phyloP scores from a whole-genome alignment of 2,329 filamentous ascomycete genomes.

The Fusarium decemcellulare region DNA sequence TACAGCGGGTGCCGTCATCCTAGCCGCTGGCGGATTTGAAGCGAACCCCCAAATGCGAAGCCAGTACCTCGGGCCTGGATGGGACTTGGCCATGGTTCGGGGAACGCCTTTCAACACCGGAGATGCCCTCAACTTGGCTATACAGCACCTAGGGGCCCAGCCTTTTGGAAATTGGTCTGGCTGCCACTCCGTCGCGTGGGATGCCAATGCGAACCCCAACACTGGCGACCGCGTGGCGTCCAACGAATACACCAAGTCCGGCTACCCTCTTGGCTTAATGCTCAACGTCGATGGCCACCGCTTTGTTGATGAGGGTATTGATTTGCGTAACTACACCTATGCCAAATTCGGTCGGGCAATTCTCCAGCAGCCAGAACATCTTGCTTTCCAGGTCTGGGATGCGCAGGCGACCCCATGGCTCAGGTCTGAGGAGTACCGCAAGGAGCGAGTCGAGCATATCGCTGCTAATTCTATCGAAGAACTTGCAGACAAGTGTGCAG shows the following conservation, averaged over 20 bases:
- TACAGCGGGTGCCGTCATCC: slow-evolving; percentile 59
- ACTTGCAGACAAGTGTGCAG: slow-evolving; percentile 64
- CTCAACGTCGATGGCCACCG: slow-evolving; percentile 70
- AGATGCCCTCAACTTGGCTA: slow-evolving; percentile 64
- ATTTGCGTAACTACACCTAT: slow-evolving; percentile 78
- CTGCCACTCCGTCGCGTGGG: slow-evolving; percentile 76
- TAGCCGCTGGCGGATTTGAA: slow-evolving; percentile 76
- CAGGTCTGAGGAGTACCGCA: slow-evolving; percentile 73
- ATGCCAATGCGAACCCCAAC: slow-evolving; percentile 70
- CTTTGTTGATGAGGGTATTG: slow-evolving; percentile 77
- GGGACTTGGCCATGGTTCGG: slow-evolving; percentile 43
- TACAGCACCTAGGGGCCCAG: slow-evolving; percentile 64
- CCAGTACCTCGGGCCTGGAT: slow-evolving; percentile 61
- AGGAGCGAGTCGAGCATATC: slow-evolving; percentile 69
- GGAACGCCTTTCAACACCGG: slow-evolving; percentile 44
- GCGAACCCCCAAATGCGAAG: slow-evolving; percentile 70
- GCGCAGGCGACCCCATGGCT: slow-evolving; percentile 65
- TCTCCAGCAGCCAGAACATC: slow-evolving; percentile 68
- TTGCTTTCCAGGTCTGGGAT: slow-evolving; percentile 78
- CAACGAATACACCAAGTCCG: slow-evolving; percentile 79
- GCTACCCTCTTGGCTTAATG: slow-evolving; percentile 77
- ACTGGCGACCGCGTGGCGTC: slow-evolving; percentile 71
- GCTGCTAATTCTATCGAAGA: slow-evolving; percentile 66
- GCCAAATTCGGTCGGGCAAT: slow-evolving; percentile 76
- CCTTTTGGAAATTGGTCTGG: slow-evolving; percentile 73